These are phyloP conservation scores for Zymoseptoria passerinii DNA, from an alignment of 2,329 filamentous ascomycete species.

Conservation along the genomic window DNA sequence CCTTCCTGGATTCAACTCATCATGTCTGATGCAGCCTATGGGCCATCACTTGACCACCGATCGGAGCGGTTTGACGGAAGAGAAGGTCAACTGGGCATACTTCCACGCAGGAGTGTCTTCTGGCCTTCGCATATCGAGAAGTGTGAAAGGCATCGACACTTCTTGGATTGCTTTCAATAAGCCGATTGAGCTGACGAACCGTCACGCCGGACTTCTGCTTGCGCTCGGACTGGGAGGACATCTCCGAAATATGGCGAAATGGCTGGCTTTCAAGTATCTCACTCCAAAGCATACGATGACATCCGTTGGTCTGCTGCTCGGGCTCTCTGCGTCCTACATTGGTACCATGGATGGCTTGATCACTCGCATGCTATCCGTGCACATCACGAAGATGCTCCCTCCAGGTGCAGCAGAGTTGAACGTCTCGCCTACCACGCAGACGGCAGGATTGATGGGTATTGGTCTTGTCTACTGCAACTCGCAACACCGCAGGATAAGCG, in stretches of 20 bases:
- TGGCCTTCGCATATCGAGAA: conserved; percentile 79
- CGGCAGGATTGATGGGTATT: conserved; percentile 94
- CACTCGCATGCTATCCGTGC: conserved; percentile 85
- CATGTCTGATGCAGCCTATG: conserved; percentile 82
- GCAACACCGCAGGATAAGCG: conserved; percentile 95
- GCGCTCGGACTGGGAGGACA: conserved; percentile 91
- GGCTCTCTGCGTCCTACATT: conserved; percentile 84
- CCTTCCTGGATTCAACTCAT: conserved; percentile 82
- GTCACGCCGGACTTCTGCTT: conserved; percentile 90
- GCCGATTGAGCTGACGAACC: conserved; percentile 81
- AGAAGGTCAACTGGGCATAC: conserved; percentile 97
- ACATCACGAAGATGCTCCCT: conserved; percentile 90
- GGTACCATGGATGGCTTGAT: conserved; percentile 97
- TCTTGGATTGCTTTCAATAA: conserved; percentile 99
- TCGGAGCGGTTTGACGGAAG: conserved; percentile 77
- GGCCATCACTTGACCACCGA: conserved; percentile 93
- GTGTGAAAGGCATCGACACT: conserved; percentile 89
- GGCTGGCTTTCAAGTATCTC: conserved; percentile 98
- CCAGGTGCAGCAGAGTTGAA: conserved; percentile 90
- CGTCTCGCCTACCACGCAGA: conserved; percentile 84
- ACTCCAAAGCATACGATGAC: conserved; percentile 99
- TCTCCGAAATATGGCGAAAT: conserved; percentile 88
- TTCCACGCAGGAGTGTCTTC: conserved; percentile 96
- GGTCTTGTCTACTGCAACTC: conserved; percentile 89
- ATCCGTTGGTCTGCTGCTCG: conserved; percentile 87